phyloP scores from a whole-genome alignment of 306 rosid genomes.

The Pyrus betulifolia region DNA sequence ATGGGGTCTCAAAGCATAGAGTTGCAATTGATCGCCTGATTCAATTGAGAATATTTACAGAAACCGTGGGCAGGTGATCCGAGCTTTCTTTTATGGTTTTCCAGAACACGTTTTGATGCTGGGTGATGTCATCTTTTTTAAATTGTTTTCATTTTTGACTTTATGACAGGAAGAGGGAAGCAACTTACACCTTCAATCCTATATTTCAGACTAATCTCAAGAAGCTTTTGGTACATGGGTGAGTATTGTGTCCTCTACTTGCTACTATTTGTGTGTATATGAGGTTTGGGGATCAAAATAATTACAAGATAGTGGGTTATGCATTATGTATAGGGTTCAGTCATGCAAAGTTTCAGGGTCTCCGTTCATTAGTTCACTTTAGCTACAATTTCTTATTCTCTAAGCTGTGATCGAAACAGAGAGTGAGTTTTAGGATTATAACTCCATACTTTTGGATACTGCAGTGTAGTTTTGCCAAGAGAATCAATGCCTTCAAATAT shows the following conservation, averaged over 20 bases:
- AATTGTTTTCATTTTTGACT: background rate
- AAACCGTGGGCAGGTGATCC: conserved; percentile 64
- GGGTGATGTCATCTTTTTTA: background rate
- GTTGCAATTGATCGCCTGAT: conserved; percentile 84
- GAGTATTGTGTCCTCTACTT: conserved; percentile 7
- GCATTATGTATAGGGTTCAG: background rate
- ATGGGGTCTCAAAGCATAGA: conserved; percentile 75
- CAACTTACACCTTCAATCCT: conserved; percentile 63
- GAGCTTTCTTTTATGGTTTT: background rate
- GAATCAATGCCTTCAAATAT: conserved; percentile 84
- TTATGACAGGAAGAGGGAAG: conserved; percentile 68
- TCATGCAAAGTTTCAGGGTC: background rate
- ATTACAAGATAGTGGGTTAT: background rate
- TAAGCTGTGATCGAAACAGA: background rate
- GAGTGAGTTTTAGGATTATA: conserved; percentile 9
- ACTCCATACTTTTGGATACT: conserved; percentile 27
- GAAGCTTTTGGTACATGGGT: conserved; percentile 75
- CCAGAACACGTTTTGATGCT: background rate
- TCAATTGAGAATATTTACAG: conserved; percentile 67
- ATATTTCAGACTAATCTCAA: conserved; percentile 81
- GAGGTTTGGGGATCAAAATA: background rate
- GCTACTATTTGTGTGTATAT: background rate
- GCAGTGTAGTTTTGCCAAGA: conserved; percentile 93
- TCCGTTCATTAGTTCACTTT: background rate
- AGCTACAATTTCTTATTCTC: background rate